These are phyloP conservation scores for Discostella pseudostelligera DNA, from an alignment of 108 stramenopile genomes.

Conservation along the genomic window DNA sequence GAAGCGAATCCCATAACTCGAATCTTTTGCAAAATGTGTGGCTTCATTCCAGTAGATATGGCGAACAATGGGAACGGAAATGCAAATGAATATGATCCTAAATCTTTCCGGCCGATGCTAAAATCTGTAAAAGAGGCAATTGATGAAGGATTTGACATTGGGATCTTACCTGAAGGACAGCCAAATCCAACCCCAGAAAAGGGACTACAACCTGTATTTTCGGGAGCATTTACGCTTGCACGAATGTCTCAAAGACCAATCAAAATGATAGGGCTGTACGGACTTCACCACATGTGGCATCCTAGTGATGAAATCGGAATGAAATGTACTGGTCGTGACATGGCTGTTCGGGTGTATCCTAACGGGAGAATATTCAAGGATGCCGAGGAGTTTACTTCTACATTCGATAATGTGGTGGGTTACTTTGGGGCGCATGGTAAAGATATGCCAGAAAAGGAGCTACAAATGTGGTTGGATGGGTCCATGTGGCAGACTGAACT, in stretches of 20 bases:
- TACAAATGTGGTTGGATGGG: conserved; percentile 47
- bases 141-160: conserved; percentile 86
- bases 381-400: conserved; percentile 64
- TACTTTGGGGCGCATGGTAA: conserved; percentile 70
- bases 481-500: conserved; percentile 46
- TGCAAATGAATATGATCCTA: conserved; percentile 76
- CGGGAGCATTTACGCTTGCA: conserved; percentile 83
- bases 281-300: conserved; percentile 81
- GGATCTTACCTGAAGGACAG: conserved; percentile 85
- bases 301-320: conserved; percentile 69
- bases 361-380: conserved; percentile 44
- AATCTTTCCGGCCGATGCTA: conserved; percentile 71
- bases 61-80: conserved; percentile 77
- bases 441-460: conserved; percentile 53
- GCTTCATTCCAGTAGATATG: conserved; percentile 89
- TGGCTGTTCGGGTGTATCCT: conserved; percentile 70
- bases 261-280: conserved; percentile 77
- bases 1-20: conserved; percentile 79
- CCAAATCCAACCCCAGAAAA: conserved; percentile 81
- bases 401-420: conserved; percentile 77
- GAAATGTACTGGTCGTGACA: conserved; percentile 55
- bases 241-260: conserved; percentile 76
- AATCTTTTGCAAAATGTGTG: conserved; percentile 73
- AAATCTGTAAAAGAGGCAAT: conserved; percentile 73
- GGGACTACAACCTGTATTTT: conserved; percentile 70